Evolutionary conservation across 805 yeast genomes (phyloP).

Genomic region (Candida boleticola): DNA sequence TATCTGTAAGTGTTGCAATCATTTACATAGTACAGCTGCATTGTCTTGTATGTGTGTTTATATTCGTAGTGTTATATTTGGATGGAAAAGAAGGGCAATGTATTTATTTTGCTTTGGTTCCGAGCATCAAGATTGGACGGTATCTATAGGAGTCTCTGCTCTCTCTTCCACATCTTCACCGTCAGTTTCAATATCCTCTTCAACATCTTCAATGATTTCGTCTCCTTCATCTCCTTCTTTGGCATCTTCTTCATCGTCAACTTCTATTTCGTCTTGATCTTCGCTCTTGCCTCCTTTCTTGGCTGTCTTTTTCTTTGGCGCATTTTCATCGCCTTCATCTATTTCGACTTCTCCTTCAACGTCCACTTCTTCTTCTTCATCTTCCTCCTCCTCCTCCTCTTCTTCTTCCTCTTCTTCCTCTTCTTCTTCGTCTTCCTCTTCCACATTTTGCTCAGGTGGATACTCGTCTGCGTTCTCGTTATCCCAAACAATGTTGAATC

Average conservation of each 20-base stretch:
- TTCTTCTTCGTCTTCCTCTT: slow-evolving; percentile 57
- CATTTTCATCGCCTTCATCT: slow-evolving; percentile 33
- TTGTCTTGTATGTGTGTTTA: no score
- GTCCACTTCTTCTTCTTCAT: slow-evolving; percentile 46
- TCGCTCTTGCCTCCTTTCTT: slow-evolving; percentile 4
- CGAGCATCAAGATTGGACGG: slow-evolving; percentile 5
- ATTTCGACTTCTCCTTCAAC: slow-evolving; percentile 44
- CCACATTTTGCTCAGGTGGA: slow-evolving; percentile 75
- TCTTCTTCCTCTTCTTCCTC: slow-evolving; percentile 60
- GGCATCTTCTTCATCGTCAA: slow-evolving; percentile 6
- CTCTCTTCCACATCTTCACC: slow-evolving; percentile 3
- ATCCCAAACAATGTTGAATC: slow-evolving; percentile 97
- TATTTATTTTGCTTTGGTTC: no score
- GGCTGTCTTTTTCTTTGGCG: slow-evolving; percentile 13
- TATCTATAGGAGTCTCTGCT: slow-evolving; percentile 12
- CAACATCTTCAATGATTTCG: slow-evolving; percentile 4
- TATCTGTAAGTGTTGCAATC: no score
- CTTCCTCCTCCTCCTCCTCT: slow-evolving; percentile 53
- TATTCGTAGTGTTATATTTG: no score
- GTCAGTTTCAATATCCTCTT: slow-evolving; percentile 6
- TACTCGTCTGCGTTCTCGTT: slow-evolving; percentile 63
- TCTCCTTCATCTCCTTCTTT: slow-evolving; percentile 6
- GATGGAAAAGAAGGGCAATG: no score
- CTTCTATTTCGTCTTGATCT: neutral
- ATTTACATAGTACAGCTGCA: neutral